phyloP scores from a whole-genome alignment of 192 early-diverging fungal genomes.

The Rhizophagus prolifer region DNA sequence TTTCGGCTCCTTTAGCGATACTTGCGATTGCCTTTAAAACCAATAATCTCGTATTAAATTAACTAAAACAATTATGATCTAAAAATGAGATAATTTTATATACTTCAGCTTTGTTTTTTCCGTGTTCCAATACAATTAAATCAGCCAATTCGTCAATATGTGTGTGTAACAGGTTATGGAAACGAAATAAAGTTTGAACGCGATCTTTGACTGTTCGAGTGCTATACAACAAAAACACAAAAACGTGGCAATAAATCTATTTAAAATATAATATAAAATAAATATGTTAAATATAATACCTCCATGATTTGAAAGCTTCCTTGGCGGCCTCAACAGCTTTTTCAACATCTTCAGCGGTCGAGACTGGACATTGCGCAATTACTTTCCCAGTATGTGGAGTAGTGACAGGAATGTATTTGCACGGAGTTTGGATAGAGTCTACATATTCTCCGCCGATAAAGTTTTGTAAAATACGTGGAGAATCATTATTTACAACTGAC shows the following conservation, averaged over 20 bases:
- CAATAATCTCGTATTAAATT: neutral
- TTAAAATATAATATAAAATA: neutral
- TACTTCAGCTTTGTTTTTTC: slow-evolving; percentile 69
- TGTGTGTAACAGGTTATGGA: slow-evolving; percentile 56
- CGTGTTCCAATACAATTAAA: slow-evolving; percentile 75
- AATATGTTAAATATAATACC: slow-evolving; percentile 32
- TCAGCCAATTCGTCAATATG: slow-evolving; percentile 67
- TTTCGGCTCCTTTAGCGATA: slow-evolving; percentile 76
- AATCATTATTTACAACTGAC: slow-evolving; percentile 8
- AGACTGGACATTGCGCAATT: slow-evolving; percentile 67
- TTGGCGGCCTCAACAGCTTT: slow-evolving; percentile 58
- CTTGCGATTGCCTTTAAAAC: slow-evolving; percentile 56
- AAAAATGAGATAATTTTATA: neutral
- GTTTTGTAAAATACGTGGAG: slow-evolving; percentile 35
- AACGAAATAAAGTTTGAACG: slow-evolving; percentile 56
- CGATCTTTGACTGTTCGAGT: slow-evolving; percentile 70
- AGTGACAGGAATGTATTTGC: slow-evolving; percentile 57
- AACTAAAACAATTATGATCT: neutral
- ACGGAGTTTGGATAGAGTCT: slow-evolving; percentile 19
- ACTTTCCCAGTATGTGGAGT: slow-evolving; percentile 59
- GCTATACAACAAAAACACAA: neutral
- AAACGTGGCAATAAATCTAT: neutral
- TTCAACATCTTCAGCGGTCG: slow-evolving; percentile 55
- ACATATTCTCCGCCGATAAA: slow-evolving; percentile 40
- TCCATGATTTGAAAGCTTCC: slow-evolving; percentile 58